Evolutionary conservation across 768 basidiomycete species (phyloP).

Genomic region (Rhodotorula sphaerocarpa): DNA sequence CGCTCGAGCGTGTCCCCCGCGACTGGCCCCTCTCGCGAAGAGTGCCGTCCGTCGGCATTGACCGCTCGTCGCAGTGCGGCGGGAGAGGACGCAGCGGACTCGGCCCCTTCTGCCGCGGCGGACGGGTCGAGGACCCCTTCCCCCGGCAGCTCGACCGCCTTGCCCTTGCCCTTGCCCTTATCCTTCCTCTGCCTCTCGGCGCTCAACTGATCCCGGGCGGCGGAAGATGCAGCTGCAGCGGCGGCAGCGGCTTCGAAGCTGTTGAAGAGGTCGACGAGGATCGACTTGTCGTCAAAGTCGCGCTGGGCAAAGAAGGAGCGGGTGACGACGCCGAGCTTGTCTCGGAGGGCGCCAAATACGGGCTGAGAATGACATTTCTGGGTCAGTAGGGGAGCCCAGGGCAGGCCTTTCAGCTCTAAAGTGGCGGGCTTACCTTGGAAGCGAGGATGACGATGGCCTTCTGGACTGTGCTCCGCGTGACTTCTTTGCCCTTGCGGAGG

Average conservation of each 20-base stretch:
- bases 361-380: slow-evolving; percentile 67
- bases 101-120: no score
- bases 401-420: background rate
- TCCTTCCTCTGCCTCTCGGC: no score
- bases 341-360: slow-evolving; percentile 87
- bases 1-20: no score
- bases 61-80: no score
- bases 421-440: slow-evolving; percentile 41
- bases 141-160: background rate
- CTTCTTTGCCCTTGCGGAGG: slow-evolving; percentile 66
- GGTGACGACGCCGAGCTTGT: slow-evolving; percentile 89
- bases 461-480: slow-evolving; percentile 92
- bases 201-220: background rate
- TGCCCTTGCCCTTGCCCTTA: background rate
- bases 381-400: no score
- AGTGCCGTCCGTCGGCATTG: no score
- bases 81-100: no score
- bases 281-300: slow-evolving; percentile 77
- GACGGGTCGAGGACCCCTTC: background rate
- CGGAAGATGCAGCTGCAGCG: slow-evolving; percentile 53
- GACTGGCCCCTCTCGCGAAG: no score
- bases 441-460: slow-evolving; percentile 94
- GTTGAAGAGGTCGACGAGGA: slow-evolving; percentile 76
- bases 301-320: slow-evolving; percentile 82
- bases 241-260: slow-evolving; percentile 66